These are phyloP conservation scores for Boletus barrowsii DNA, from an alignment of 768 basidiomycete genomes.

Conservation along the genomic window DNA sequence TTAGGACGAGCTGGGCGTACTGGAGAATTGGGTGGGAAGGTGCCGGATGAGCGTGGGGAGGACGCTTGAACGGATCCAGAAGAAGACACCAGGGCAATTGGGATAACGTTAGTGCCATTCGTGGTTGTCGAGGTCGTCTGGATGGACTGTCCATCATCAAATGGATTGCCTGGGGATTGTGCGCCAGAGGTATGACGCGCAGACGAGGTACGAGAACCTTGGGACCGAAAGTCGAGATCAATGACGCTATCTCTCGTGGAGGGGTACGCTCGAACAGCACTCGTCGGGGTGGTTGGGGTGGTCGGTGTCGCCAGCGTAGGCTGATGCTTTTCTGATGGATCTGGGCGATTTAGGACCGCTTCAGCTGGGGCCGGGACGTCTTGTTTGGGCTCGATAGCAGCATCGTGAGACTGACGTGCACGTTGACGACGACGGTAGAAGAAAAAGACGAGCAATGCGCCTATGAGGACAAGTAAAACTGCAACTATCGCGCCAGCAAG, in stretches of 20 bases:
- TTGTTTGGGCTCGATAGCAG: slow-evolving; percentile 40
- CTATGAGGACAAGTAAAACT: slow-evolving; percentile 54
- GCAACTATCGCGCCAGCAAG: slow-evolving; percentile 74
- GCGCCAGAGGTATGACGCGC: slow-evolving; percentile 17
- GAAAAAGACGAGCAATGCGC: slow-evolving; percentile 50
- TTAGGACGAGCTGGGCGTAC: slow-evolving; percentile 56
- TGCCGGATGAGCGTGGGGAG: slow-evolving; percentile 33
- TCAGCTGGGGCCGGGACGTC: slow-evolving; percentile 74
- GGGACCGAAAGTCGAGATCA: slow-evolving; percentile 56
- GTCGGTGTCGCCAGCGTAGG: slow-evolving; percentile 10
- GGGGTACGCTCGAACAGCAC: slow-evolving; percentile 48
- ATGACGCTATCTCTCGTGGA: slow-evolving; percentile 49
- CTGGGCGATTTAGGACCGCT: slow-evolving; percentile 77
- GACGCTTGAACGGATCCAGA: slow-evolving; percentile 44
- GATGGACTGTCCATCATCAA: slow-evolving; percentile 74
- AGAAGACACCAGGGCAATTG: slow-evolving; percentile 73
- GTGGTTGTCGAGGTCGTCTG: slow-evolving; percentile 72
- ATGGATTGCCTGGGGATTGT: slow-evolving; percentile 54
- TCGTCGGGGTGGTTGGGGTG: slow-evolving; percentile 20
- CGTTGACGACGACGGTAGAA: slow-evolving; percentile 62
- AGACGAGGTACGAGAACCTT: slow-evolving; percentile 23
- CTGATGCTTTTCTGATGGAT: slow-evolving; percentile 65
- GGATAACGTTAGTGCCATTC: slow-evolving; percentile 81
- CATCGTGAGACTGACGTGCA: slow-evolving; percentile 34
- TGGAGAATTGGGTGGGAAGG: slow-evolving; percentile 37